These are phyloP conservation scores for Penicillium riverlandense DNA, from an alignment of 495 filamentous ascomycete genomes.

Conservation along the genomic window DNA sequence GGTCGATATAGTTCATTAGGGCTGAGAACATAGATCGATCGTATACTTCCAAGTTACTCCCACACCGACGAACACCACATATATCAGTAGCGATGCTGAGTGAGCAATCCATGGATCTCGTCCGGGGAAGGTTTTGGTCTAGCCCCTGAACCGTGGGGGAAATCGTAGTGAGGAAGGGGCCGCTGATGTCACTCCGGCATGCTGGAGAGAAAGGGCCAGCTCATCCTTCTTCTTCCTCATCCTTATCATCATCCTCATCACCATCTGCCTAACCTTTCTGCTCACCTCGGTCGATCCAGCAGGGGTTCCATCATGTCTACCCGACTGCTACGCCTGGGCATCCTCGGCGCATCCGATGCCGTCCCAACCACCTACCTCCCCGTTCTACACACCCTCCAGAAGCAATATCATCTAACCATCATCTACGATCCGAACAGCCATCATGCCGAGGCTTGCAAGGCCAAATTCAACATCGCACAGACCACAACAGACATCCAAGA, in stretches of 20 bases:
- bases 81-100: too few relatives aligned
- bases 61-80: too few relatives aligned
- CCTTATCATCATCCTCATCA: neutral
- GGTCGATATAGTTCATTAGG: too few relatives aligned
- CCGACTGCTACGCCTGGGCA: slow-evolving; percentile 30
- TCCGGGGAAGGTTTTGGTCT: neutral
- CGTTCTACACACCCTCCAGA: slow-evolving; percentile 30
- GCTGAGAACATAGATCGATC: too few relatives aligned
- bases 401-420: slow-evolving; percentile 28
- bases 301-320: slow-evolving; percentile 11
- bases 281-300: neutral
- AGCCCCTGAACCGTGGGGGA: neutral
- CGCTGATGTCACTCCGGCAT: slow-evolving; percentile 9
- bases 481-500: slow-evolving; percentile 7
- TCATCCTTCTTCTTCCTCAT: neutral
- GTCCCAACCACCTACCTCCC: slow-evolving; percentile 46
- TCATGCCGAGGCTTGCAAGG: slow-evolving; percentile 4
- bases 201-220: neutral
- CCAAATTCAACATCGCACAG: slow-evolving; percentile 5
- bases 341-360: slow-evolving; percentile 38
- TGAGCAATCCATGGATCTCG: neutral
- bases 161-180: neutral
- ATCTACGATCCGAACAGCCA: slow-evolving; percentile 32
- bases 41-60: too few relatives aligned
- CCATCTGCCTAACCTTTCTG: neutral